Base-by-base conservation (phyloP, 305 asterid genomes). In the Plantago coronopus region DNA sequence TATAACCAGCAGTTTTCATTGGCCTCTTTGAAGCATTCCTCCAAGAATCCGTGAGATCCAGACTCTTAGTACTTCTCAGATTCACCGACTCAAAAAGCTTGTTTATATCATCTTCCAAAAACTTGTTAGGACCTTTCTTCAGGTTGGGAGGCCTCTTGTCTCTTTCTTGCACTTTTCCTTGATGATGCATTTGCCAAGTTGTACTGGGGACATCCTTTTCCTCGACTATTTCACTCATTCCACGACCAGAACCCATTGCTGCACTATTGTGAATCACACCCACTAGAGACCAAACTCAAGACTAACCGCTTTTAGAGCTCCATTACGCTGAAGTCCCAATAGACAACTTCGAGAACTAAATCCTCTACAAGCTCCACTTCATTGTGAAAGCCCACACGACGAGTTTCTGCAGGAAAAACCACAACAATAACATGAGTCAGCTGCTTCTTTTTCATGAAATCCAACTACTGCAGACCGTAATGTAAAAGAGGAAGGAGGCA, bases 1-100 rank as follows among this genome's bases (percentile, higher is more conserved):
- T 72, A 66, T 86, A 76, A 17, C 83, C 88, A 43, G 79, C 54
- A 29, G 65, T 68, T 67, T 77, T 79, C 87, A 85, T 89, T 17
- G 98, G 96, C 79, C 67, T 85, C 84, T 89, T 93, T 15, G 95
- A 85, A 57, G 87, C 74, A 69, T 87, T 90, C 74, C 77, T 83
- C 69, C 78, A 60, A 11, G 76, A 74, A 65, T 83, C 97, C 0
- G 97, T 72, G 43, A 81, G 83, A 67, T 85, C 95, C n/a, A 87
- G 72, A 78, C 94, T 87, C 72, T 83, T 89, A 43, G 84, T 72
- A 34, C 82, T 61, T 71, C 86, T 79, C 50, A 89, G 70, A 74
- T 73, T 73, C 48, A 91, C 84, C 54, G 89, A 66, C 61, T 82
- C 91, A 34, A 89, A 93, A 45, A 89, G 96, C 78, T 79, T 84